Evolutionary conservation across 2,329 filamentous ascomycete genomes (phyloP), one percentile per base, ranked within the genome.

Genomic region (Xylaria sp.): DNA sequence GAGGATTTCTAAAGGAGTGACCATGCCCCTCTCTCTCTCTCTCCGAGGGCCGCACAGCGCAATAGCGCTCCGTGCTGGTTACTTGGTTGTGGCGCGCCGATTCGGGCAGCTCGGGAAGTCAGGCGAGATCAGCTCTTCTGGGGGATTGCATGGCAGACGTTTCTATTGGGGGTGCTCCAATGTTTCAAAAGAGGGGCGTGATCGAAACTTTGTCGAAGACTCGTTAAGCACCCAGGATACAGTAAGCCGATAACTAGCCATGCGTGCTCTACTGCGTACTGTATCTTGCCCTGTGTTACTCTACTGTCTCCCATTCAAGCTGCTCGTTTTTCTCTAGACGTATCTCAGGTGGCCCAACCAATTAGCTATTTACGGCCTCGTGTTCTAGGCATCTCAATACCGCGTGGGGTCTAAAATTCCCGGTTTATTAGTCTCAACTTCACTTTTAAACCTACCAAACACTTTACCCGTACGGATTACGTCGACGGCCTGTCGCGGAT

Each of bases 1-100:
- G 81, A 84, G 68, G 77, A 83, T 60, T 82, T 69, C 41, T 73
- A 37, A 68, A 47, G 46, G 51, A 54, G 33, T 43, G 38, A 9
- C 46, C 40, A 44, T 53, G 33, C n/a, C n/a, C n/a, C n/a, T n/a
- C n/a, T n/a, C n/a, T n/a, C n/a, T n/a, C n/a, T 23, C 46, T 43
- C 38, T 49, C 57, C 31, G 44, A 38, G 31, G 40, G 29, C 61
- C n/a, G 35, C 57, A 49, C 43, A 4, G 41, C 57, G 46, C 53
- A 38, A 38, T 52, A 35, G 48, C 11, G 44, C 46, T 33, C 25
- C 31, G 41, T 21, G 25, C 49, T 38, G 47, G 17, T 13, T 29
- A 10, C 17, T 46, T n/a, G 59, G 43, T 35, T 17, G 60, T 56
- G 60, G 55, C 60, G 56, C 33, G 29, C 57, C 37, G 57, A 44